These are phyloP conservation scores for Bothriochloa decipiens DNA, from an alignment of 176 grass and related monocot species.

Conservation along the genomic window DNA sequence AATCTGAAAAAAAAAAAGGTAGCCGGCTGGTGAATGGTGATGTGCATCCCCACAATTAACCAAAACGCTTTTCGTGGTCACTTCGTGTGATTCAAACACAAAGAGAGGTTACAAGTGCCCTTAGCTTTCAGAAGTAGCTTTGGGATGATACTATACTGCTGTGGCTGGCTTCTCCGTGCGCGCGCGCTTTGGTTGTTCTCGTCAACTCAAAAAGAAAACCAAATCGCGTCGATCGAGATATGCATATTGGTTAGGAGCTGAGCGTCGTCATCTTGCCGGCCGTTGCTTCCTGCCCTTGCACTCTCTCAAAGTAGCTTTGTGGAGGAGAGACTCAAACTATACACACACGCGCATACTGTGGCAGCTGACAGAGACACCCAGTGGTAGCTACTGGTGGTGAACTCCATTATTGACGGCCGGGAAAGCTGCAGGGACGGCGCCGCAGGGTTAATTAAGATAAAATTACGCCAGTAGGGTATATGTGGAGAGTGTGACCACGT, in stretches of 20 bases:
- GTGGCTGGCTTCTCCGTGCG: not conserved
- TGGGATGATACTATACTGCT: not conserved
- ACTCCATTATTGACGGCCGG: not conserved
- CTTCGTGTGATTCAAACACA: constrained; percentile 19
- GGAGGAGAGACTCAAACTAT: not conserved
- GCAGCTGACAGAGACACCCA: not conserved
- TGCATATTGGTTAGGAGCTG: not conserved
- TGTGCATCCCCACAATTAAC: not conserved
- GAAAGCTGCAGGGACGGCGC: not conserved
- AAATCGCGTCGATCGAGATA: not conserved
- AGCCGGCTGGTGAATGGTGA: not conserved
- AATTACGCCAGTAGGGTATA: not conserved
- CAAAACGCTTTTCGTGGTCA: not conserved
- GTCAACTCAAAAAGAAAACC: constrained; percentile 5
- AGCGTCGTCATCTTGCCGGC: not conserved
- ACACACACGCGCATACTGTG: not conserved
- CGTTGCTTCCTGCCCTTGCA: constrained; percentile 10
- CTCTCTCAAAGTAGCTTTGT: not conserved
- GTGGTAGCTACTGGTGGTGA: not conserved
- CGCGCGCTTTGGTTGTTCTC: not conserved
- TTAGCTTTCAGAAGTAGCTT: not conserved
- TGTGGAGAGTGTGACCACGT: not conserved
- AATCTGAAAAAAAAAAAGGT: too few species aligned
- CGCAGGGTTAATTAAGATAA: not conserved
- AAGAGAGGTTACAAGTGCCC: not conserved